Evolutionary conservation across 1,139 yeast genomes (phyloP), one percentile per base, ranked within the genome.

Genomic region (Pichia sp.): DNA sequence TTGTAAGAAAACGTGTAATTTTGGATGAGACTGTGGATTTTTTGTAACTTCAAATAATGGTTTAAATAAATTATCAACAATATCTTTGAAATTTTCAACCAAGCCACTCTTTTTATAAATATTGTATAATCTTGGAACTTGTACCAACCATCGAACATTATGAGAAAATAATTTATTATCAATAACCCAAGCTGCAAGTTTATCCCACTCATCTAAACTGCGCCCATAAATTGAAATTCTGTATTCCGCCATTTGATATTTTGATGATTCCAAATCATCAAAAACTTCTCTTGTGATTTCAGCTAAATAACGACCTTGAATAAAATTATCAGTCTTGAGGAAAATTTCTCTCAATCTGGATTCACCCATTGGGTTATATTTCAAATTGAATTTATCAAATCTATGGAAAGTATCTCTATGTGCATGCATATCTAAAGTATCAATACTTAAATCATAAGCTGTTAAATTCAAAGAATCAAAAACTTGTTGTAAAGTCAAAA

Each of bases 351-450:
- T 78, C 60, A 93, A 69, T 63, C 98, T 80, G 18, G 97, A 89
- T 65, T 91, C 98, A 20, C 99, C 99, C 55, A 93, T 84, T 18
- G 99, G 99, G 57, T 93, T 93, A 67, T 93, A 93, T 64, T 93
- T 93, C 65, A 93, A 72, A 62, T 93, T 93, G 72, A 93, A 93
- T 65, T 93, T 93, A 65, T 93, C 99, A 59, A 93, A 93, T 55
- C 98, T 75, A 64, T 93, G 98, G 74, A 93, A 93, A 0, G 97
- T 83, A 59, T 93, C 98, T 48, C 91, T 86, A 62, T 93, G 98
- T 3, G 99, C 96, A 64, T 93, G 99, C 99, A 93, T 93, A 64
- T 93, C 98, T 52, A 93, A 74, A 1, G 98, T 91, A 57, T 93
- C 99, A 55, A 93, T 91, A 43, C 95, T 84, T 48, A 93, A 69